Base-by-base conservation (phyloP, 2,329 filamentous ascomycete species). In the Leptographium lundbergii region DNA sequence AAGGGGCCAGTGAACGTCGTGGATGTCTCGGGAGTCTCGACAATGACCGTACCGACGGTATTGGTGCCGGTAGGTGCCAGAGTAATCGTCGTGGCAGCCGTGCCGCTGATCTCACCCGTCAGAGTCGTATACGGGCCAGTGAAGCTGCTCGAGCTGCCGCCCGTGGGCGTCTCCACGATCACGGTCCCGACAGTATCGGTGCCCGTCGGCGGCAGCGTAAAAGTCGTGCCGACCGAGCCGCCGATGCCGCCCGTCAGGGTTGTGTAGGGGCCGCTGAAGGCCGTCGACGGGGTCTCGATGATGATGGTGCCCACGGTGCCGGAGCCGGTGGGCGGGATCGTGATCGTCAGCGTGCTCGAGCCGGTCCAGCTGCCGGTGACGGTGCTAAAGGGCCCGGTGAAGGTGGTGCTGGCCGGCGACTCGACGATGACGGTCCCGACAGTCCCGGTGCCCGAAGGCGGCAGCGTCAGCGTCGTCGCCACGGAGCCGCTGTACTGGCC, bases 221-320 rank as follows among this genome's bases (percentile, higher is more conserved):
- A 61, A 1, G 61, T 2, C 5, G 60, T 62, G n/a, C 39, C 17
- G 4, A 59, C 27, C 19, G 32, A 54, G 6, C 51, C 58, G 36
- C 59, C 60, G 1, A 54, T 58, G 22, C 39, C 22, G 27, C 59
- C 55, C 5, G 58, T 64, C 9, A 61, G 52, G 34, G 61, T 63
- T 0, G 61, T 61, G 42, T 54, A 63, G 0, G 62, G 61, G 2
- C 60, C 59, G 1, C 57, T 61, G 22, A 59, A 59, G 9, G 1
- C 6, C 2, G 56, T 48, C 4, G 56, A 14, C 9, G 61, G 61
- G 0, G 45, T 47, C 60, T 64, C 60, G 4, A 64, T 51, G 10
- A 64, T 62, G 5, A 64, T 56, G 0, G 63, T 64, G 10, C 63
- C 63, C 5, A 60, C 53, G 67, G 82, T 78, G 50, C 86, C 87